Evolutionary conservation across 495 filamentous ascomycete genomes (phyloP).

Genomic region (Penicillium arizonense): DNA sequence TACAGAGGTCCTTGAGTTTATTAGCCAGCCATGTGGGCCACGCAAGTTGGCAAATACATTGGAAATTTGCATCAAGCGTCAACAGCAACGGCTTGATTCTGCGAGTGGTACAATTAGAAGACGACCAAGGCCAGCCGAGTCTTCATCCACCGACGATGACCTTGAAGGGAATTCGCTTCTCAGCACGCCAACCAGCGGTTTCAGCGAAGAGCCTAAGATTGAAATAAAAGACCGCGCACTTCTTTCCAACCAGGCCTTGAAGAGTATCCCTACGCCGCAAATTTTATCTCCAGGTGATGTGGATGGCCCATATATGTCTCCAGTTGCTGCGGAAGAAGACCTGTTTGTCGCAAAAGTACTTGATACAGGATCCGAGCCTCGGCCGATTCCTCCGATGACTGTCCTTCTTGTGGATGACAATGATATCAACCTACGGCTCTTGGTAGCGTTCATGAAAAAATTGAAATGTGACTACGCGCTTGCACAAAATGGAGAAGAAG

Average conservation of each 20-base stretch:
- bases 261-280: background rate
- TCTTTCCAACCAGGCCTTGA: background rate
- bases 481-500: constrained; percentile 53
- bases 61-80: constrained; percentile 28
- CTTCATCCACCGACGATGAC: background rate
- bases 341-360: constrained; percentile 8
- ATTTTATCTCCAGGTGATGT: too few relatives aligned
- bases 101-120: too few relatives aligned
- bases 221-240: background rate
- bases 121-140: background rate
- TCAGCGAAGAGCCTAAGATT: background rate
- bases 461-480: constrained; percentile 19
- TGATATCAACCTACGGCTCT: constrained; percentile 32
- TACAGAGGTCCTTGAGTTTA: constrained; percentile 17
- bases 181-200: background rate
- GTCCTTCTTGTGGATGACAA: constrained; percentile 39
- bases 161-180: background rate
- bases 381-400: background rate
- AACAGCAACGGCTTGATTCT: background rate
- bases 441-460: constrained; percentile 39
- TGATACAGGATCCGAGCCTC: background rate
- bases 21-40: constrained; percentile 51
- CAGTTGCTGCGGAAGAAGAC: background rate
- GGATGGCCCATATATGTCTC: too few relatives aligned
- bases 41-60: constrained; percentile 54